Conservation (phyloP, 2,329 filamentous ascomycete species). For the Fusarium decemcellulare region DNA sequence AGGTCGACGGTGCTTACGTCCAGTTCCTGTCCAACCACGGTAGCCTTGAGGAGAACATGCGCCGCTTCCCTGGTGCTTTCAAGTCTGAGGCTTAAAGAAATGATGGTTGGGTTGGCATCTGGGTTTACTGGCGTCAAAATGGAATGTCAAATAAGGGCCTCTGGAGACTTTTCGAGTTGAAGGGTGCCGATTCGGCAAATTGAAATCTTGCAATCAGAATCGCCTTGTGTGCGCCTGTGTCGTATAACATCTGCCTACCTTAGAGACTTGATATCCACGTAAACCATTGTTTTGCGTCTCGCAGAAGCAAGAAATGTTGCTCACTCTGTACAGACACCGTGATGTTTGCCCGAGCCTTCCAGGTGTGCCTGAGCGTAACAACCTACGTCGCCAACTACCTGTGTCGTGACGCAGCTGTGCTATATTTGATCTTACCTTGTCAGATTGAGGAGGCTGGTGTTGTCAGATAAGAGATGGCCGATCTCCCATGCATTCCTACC, state of each 20-base stretch:
- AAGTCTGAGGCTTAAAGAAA: constrained; percentile 68
- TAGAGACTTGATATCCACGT: constrained; percentile 17
- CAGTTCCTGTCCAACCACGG: constrained; percentile 99
- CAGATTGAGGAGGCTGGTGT: background rate
- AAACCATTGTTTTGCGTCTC: background rate
- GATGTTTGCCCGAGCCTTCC: background rate
- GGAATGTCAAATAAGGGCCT: constrained; percentile 58
- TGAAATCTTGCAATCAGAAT: constrained; percentile 50
- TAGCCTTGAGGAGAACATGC: constrained; percentile 87
- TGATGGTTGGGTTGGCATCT: constrained; percentile 55
- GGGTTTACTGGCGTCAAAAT: constrained; percentile 62
- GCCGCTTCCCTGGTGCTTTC: constrained; percentile 96
- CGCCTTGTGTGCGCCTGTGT: constrained; percentile 4
- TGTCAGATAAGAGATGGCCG: constrained; percentile 8
- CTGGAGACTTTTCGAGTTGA: constrained; percentile 51
- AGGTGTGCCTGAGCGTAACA: background rate
- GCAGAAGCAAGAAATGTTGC: background rate
- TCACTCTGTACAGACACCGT: background rate
- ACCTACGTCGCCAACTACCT: no score
- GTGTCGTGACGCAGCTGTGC: background rate
- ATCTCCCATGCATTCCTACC: background rate
- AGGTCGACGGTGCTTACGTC: constrained; percentile 99
- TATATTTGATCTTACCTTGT: background rate
- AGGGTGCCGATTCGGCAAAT: constrained; percentile 53
- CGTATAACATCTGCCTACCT: constrained; percentile 9